phyloP scores from a whole-genome alignment of 176 grass and related monocot species.

The Panicum miliaceum region DNA sequence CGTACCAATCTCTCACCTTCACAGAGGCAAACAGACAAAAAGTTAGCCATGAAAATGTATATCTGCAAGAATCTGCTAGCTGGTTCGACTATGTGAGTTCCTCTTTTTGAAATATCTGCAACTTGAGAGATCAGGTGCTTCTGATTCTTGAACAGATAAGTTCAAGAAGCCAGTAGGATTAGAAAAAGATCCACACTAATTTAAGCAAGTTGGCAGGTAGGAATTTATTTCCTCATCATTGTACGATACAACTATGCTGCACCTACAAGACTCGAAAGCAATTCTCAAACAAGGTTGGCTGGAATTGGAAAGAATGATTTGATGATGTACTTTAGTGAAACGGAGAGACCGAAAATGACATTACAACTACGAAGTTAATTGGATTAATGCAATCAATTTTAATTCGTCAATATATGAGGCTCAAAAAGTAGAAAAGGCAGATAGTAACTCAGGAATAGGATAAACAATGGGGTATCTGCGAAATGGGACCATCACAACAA shows the following conservation, averaged over 20 bases:
- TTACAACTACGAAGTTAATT: not conserved
- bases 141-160: constrained; percentile 5
- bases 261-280: constrained; percentile 4
- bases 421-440: constrained; percentile 12
- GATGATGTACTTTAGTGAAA: constrained; percentile 17
- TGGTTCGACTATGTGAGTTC: not conserved
- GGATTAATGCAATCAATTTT: not conserved
- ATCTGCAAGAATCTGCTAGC: constrained; percentile 1
- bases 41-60: constrained; percentile 16
- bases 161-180: constrained; percentile 13
- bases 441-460: constrained; percentile 7
- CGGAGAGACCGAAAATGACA: not conserved
- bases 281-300: not conserved
- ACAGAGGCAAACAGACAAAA: constrained; percentile 5
- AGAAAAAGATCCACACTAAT: not conserved
- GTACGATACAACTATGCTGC: constrained; percentile 18
- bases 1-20: constrained; percentile 87
- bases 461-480: not conserved
- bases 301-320: not conserved
- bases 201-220: constrained; percentile 21
- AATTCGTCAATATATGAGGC: not conserved
- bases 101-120: constrained; percentile 14
- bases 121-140: constrained; percentile 25
- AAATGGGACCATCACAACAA: not conserved
- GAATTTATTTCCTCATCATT: not conserved